phyloP scores from a whole-genome alignment of 345 rosid species.

The Laguncularia racemosa region DNA sequence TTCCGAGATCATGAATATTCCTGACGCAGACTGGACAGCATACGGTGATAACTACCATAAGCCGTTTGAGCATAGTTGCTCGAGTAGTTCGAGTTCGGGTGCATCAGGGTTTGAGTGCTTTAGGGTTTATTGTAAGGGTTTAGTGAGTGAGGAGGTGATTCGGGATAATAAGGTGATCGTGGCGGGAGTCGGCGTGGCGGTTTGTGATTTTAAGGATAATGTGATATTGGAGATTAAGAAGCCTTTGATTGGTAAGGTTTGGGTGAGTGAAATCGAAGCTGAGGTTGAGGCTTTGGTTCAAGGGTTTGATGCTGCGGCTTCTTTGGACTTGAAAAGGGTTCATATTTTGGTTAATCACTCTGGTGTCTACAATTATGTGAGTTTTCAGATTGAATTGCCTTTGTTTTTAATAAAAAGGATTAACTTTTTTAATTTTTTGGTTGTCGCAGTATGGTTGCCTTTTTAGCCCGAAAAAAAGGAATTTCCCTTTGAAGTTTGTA shows the following conservation, averaged over 20 bases:
- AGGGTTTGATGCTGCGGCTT: slow-evolving; percentile 54
- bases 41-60: slow-evolving; percentile 25
- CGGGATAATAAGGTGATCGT: slow-evolving; percentile 13
- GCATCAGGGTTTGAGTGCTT: slow-evolving; percentile 2
- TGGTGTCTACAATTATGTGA: slow-evolving; percentile 42
- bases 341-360: slow-evolving; percentile 25
- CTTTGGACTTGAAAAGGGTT: slow-evolving; percentile 47
- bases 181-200: slow-evolving; percentile 26
- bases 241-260: slow-evolving; percentile 18
- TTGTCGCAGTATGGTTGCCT: not conserved
- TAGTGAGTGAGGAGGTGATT: slow-evolving; percentile 25
- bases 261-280: slow-evolving; percentile 24
- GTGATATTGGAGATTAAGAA: slow-evolving; percentile 20
- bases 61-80: slow-evolving; percentile 13
- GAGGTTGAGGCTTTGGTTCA: slow-evolving; percentile 48
- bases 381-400: slow-evolving; percentile 13
- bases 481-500: no score
- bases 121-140: slow-evolving; percentile 24
- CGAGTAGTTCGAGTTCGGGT: not conserved
- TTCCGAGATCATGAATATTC: slow-evolving; percentile 17
- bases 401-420: not conserved
- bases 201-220: slow-evolving; percentile 26
- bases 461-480: not conserved
- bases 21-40: slow-evolving; percentile 18
- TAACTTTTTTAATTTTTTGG: not conserved